phyloP scores from a whole-genome alignment of 192 early-diverging fungal genomes.

The Umbelopsis sp. region DNA sequence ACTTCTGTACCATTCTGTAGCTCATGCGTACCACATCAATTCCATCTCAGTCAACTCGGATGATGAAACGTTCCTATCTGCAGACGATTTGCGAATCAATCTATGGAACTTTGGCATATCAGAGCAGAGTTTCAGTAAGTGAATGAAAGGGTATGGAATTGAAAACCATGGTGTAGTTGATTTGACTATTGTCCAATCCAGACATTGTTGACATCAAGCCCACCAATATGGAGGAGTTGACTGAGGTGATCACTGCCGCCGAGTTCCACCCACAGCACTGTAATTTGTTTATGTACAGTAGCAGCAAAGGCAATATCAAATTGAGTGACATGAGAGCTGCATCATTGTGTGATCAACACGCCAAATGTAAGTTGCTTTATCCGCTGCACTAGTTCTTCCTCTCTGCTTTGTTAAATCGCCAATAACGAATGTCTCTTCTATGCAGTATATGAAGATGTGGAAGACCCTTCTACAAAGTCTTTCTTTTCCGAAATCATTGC shows the following conservation, averaged over 20 bases:
- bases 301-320: slow-evolving; percentile 98
- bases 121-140: slow-evolving; percentile 83
- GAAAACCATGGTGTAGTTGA: neutral
- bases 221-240: slow-evolving; percentile 99
- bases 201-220: slow-evolving; percentile 99
- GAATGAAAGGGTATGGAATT: neutral
- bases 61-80: slow-evolving; percentile 87
- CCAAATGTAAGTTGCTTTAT: slow-evolving; percentile 71
- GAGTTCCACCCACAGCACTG: slow-evolving; percentile 97
- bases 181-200: slow-evolving; percentile 25
- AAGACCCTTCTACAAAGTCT: slow-evolving; percentile 94
- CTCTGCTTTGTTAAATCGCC: neutral
- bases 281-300: slow-evolving; percentile 98
- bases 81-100: slow-evolving; percentile 91
- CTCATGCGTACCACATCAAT: slow-evolving; percentile 95
- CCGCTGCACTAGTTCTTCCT: neutral
- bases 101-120: slow-evolving; percentile 90
- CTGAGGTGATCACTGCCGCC: slow-evolving; percentile 97
- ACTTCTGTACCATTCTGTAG: slow-evolving; percentile 26
- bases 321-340: slow-evolving; percentile 95
- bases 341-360: slow-evolving; percentile 92
- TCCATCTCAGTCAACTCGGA: slow-evolving; percentile 94
- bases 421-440: neutral
- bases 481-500: slow-evolving; percentile 99
- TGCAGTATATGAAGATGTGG: slow-evolving; percentile 90